phyloP scores from a whole-genome alignment of 345 rosid species.

The Balakata baccata region DNA sequence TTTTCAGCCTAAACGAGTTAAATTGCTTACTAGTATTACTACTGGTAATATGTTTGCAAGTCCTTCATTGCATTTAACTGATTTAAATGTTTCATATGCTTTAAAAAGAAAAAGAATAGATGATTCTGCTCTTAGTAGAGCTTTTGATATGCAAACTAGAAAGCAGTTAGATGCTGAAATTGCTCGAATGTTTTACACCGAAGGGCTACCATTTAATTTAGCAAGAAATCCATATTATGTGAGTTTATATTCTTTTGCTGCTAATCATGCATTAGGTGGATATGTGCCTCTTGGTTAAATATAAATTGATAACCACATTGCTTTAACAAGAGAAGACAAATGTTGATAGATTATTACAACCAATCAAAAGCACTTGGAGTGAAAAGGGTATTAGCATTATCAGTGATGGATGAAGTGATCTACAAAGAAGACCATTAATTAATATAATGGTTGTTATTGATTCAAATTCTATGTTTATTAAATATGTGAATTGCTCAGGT shows the following conservation, averaged over 20 bases:
- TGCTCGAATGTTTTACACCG: background rate
- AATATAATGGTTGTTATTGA: too few relatives aligned
- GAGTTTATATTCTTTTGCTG: background rate
- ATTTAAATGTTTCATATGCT: background rate
- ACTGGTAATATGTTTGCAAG: too few relatives aligned
- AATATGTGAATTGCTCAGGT: too few relatives aligned
- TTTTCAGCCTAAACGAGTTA: background rate
- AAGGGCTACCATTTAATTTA: background rate
- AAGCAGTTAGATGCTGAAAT: background rate
- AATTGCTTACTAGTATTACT: background rate
- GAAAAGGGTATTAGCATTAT: too few relatives aligned
- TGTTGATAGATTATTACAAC: background rate
- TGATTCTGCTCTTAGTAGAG: background rate
- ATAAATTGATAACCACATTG: background rate
- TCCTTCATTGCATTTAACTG: background rate
- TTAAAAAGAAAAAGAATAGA: background rate
- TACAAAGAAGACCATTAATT: too few relatives aligned
- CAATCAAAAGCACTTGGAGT: background rate
- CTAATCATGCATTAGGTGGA: background rate
- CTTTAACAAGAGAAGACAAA: background rate
- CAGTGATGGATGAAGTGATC: too few relatives aligned
- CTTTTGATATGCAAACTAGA: background rate
- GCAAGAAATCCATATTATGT: background rate
- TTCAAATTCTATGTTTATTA: too few relatives aligned
- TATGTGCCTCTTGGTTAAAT: too few relatives aligned